A percentile compares a stretch with the other conserved stretches of the same genome.
Conservation (phyloP, 2,329 filamentous ascomycete species). For the Triangularia verruculosa region DNA sequence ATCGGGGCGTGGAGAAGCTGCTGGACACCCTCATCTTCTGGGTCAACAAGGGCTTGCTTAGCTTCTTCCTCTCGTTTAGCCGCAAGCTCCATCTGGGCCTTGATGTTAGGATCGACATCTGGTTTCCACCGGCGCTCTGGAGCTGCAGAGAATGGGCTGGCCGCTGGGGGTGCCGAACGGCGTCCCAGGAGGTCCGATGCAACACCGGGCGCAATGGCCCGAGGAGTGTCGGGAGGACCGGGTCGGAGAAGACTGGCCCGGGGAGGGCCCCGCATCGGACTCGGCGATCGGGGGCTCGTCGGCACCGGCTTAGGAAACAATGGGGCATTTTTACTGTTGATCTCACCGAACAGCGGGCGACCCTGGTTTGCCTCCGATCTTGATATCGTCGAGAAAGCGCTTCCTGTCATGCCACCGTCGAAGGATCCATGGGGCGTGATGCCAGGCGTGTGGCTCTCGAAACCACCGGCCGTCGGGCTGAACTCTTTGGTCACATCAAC, state of each 20-base stretch:
- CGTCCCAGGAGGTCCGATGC: constrained; percentile 52
- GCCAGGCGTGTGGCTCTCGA: constrained; percentile 46
- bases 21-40: constrained; percentile 68
- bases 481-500: constrained; percentile 64
- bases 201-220: constrained; percentile 59
- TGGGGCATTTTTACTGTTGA: constrained; percentile 46
- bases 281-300: constrained; percentile 68
- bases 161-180: constrained; percentile 35
- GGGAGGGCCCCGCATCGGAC: constrained; percentile 61
- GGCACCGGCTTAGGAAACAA: constrained; percentile 53
- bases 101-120: constrained; percentile 46
- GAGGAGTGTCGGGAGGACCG: constrained; percentile 40
- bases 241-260: constrained; percentile 48
- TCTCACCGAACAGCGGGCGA: constrained; percentile 53
- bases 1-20: constrained; percentile 59
- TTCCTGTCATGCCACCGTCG: constrained; percentile 42
- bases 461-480: constrained; percentile 43
- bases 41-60: constrained; percentile 57
- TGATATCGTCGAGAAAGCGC: constrained; percentile 46
- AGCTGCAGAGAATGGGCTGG: constrained; percentile 31
- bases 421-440: constrained; percentile 60
- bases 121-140: constrained; percentile 31
- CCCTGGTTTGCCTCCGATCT: constrained; percentile 44
- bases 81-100: constrained; percentile 50
- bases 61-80: constrained; percentile 53